Percentiles rank a stretch among this genome's conserved stretches.
These are phyloP conservation scores for Oidium heveae DNA, from an alignment of 2,329 filamentous ascomycete genomes.

Conservation along the genomic window DNA sequence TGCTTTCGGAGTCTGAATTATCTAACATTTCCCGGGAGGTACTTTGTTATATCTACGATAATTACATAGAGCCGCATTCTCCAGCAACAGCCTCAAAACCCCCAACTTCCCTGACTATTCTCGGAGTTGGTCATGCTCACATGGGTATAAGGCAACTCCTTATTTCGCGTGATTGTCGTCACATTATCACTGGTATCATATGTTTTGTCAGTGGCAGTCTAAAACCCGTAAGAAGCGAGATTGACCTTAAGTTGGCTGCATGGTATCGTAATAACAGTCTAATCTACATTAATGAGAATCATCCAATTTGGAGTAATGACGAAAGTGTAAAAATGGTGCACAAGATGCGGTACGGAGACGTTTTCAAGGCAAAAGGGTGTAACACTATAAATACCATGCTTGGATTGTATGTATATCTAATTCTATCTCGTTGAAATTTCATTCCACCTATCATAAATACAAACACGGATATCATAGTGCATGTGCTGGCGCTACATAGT, in stretches of 20 bases:
- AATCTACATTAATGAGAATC: constrained; percentile 51
- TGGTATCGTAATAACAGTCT: constrained; percentile 73
- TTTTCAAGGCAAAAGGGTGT: constrained; percentile 22
- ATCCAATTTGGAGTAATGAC: constrained; percentile 48
- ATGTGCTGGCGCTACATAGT: constrained; percentile 6
- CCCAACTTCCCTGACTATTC: constrained; percentile 50
- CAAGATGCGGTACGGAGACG: constrained; percentile 34
- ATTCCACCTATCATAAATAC: background rate
- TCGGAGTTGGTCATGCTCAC: constrained; percentile 80
- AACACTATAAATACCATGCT: background rate
- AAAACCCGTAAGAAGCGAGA: constrained; percentile 55
- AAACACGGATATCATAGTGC: constrained; percentile 19
- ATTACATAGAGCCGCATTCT: constrained; percentile 45
- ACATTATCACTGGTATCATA: constrained; percentile 43
- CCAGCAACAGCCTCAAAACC: constrained; percentile 24
- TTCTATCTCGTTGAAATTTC: background rate
- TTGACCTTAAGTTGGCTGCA: constrained; percentile 40
- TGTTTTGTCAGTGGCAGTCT: constrained; percentile 61
- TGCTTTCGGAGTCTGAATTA: background rate
- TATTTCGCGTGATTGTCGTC: constrained; percentile 45
- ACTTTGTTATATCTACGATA: constrained; percentile 81
- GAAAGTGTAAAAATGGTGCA: constrained; percentile 32
- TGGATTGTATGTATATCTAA: background rate
- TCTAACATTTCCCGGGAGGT: constrained; percentile 28
- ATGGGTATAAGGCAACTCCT: constrained; percentile 61